Evolutionary conservation across 352 stramenopile species (phyloP), one percentile per base, ranked within the genome.

Genomic region (Phytophthora hybrid): DNA sequence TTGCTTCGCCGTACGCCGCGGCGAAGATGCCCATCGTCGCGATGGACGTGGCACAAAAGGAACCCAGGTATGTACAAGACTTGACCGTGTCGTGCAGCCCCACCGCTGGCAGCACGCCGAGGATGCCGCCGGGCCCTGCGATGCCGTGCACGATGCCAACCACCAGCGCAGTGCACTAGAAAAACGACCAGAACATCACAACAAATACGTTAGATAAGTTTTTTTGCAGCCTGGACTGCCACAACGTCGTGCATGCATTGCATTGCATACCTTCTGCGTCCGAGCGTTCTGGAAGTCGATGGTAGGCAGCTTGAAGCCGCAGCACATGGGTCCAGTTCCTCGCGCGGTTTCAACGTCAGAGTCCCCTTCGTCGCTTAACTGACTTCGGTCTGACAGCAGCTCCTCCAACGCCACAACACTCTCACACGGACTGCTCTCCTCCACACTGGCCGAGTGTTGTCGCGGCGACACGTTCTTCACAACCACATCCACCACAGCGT

Each of bases 131-230:
- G 9, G 88, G 86, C 0, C 88, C 88, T 5, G 94, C 92, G 47
- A 98, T 90, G 19, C 94, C 94, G 75, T 98, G 93, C 51, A 98
- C 80, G 34, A 98, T 94, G 47, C 94, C 94, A 44, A 97, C 88
- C 18, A 92, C 55, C 26, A 98, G 46, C 29, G 93, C 91, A 31
- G 96, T 90, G 60, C 76, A 92, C 85, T 92, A 70, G 14, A 31
- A 69, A 51, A 14, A 51, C 41, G 14, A 49, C 14, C 14, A 16
- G 4, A 21, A 59, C 14, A 63, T 46, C 8, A 53, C 8, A 63
- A 56, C 51, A 60, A 29, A 66, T 32, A 41, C 32, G 34, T 41
- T 41, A 41, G 34, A 41, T 41, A 41, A 41, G 34, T 0, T 13
- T 14, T 14, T 41, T 26, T 34, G 10, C 29, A 34, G 18, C 52